Percentiles rank a stretch among this genome's conserved stretches.
Evolutionary conservation across 768 basidiomycete genomes (phyloP).

Genomic region (Russula abietina): DNA sequence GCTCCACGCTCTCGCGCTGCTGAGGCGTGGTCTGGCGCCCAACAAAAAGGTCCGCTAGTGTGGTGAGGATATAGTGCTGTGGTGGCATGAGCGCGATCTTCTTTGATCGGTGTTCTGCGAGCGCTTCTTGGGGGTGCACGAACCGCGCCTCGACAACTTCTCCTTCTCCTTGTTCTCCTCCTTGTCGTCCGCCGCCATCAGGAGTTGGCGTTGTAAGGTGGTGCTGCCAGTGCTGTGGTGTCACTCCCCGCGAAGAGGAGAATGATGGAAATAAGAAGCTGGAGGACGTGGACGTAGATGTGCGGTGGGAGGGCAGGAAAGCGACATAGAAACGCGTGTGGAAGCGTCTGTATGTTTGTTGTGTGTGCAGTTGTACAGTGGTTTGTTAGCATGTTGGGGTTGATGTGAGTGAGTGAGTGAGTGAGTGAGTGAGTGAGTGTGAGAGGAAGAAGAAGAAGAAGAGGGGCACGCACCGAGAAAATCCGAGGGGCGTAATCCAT

Average conservation of each 20-base stretch:
- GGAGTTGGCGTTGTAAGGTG: conserved; percentile 58
- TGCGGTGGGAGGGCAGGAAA: conserved; percentile 44
- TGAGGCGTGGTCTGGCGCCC: conserved; percentile 38
- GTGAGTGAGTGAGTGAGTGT: not conserved
- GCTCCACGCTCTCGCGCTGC: conserved; percentile 42
- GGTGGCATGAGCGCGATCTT: conserved; percentile 65
- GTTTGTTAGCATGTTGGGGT: not conserved
- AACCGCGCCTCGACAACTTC: conserved; percentile 70
- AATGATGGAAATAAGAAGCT: conserved; percentile 28
- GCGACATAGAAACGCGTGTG: conserved; percentile 64
- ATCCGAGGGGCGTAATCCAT: conserved; percentile 62
- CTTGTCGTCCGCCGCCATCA: too few relatives aligned
- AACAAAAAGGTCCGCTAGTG: conserved; percentile 48
- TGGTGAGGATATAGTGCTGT: conserved; percentile 64
- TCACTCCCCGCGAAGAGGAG: conserved; percentile 46
- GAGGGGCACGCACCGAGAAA: conserved; percentile 40
- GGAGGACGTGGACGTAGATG: too few relatives aligned
- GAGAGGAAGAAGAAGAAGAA: not conserved
- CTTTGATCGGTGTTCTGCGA: conserved; percentile 45
- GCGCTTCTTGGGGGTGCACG: conserved; percentile 46
- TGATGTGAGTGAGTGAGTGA: too few relatives aligned
- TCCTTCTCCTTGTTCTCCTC: too few relatives aligned
- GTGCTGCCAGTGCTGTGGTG: too few relatives aligned
- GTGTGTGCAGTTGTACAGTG: too few relatives aligned
- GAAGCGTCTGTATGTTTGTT: conserved; percentile 48